Evolutionary conservation across 23 red algal species (phyloP), one percentile per base, ranked within the genome.

Genomic region (Cyanidium caldarium): DNA sequence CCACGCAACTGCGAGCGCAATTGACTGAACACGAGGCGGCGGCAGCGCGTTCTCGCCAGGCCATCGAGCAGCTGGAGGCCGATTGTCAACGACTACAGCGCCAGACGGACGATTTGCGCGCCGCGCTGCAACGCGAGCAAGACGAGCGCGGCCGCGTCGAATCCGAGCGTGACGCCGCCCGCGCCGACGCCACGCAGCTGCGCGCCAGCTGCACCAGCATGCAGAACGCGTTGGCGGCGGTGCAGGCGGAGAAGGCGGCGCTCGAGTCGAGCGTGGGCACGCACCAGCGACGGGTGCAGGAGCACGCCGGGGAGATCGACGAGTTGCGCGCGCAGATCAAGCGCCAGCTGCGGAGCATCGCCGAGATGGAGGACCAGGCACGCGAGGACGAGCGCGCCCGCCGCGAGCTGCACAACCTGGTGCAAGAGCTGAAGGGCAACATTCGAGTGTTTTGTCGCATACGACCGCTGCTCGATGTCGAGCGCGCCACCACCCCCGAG

Each of bases 381-480:
- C 68, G 75, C 34, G 73, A 81, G n/a, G 81, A 86, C 67, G 88
- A 77, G 28, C 39, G 39, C 2, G 46, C 67, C 38, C 79, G 84
- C 5, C 51, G 85, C 37, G 42, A 71, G 25, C 71, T 98, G 1
- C 84, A 88, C 76, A 98, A 98, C 65, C 42, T 72, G 65, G 82
- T 98, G 19, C 92, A 98, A 35, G 92, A 98, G 44, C 77, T 98
- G 38, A 98, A 98, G 75, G 92, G 92, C n/a, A 98, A 98, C 56
- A 88, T 98, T 42, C 84, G 92, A 26, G 92, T 98, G 23, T 98
- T 98, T 46, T 98, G 92, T 77, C 71, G 92, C 40, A 69, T 98
- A 39, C 84, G 92, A 23, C 92, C 92, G 17, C 41, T 72, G 45
- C 42, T 98, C n/a, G 3, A 41, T 2, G 33, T 37, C 1, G 75